Base-by-base conservation (phyloP, 2,329 filamentous ascomycete species). In the Claviceps fusiformis region DNA sequence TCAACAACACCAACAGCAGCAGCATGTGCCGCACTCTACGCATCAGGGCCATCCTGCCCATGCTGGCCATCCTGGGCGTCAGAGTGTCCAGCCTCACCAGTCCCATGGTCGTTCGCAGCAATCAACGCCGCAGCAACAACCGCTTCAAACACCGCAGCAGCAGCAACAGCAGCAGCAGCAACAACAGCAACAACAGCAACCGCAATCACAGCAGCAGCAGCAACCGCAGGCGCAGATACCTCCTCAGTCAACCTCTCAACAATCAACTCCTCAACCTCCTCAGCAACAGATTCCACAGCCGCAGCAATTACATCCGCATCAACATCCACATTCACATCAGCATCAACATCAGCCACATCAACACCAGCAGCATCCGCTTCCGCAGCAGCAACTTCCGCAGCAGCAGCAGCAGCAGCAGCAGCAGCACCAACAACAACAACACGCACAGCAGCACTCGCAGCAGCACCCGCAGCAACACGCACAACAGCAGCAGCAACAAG, bases 401-500 rank as follows among this genome's bases (percentile, higher is more conserved):
- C 50, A 56, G 7, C 61, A 67, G 48, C 68, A 68, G 45, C 60
- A 63, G 8, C 59, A 61, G 10, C 55, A 59, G 1, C 63, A 65
- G 47, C 61, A 65, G 33, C 62, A 59, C 1, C 63, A 65, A 52
- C 73, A 76, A 0, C 41, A 31, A 6, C 50, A 52, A 2, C 50
- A 44, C 7, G 27, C 33, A 1, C 50, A 52, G 1, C 50, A 44
- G 6, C 39, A 35, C 0, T 41, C 24, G 0, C 50, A 44, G 1
- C 29, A 45, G 5, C 53, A 52, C 0, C 50, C 31, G 27, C 48
- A 33, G 0, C 59, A 61, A 5, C 53, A 56, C 5, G 61, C 67
- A 27, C 68, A 68, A 35, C 62, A 67, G 47, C 67, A 67, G 45
- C 59, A 63, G 10, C 59, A 65, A 52, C 61, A 66, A 45, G 62